These are phyloP conservation scores for Agaricales sp. DNA, from an alignment of 1,284 basidiomycete genomes.

Conservation along the genomic window DNA sequence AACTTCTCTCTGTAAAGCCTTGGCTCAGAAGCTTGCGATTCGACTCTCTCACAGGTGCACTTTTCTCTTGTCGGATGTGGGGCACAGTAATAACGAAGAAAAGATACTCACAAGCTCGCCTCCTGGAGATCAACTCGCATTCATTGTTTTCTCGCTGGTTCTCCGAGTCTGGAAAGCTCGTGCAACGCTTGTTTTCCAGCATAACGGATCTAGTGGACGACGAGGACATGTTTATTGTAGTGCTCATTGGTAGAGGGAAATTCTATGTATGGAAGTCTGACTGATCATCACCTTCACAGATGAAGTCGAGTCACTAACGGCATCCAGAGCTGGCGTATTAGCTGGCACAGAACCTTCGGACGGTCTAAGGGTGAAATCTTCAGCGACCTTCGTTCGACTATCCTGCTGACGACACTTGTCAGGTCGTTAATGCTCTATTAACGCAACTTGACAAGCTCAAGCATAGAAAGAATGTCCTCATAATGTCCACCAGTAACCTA, in stretches of 20 bases:
- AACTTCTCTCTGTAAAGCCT: conserved; percentile 87
- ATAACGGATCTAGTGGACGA: conserved; percentile 88
- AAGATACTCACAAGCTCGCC: conserved; percentile 77
- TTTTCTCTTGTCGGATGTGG: too few relatives aligned
- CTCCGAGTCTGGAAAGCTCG: conserved; percentile 96
- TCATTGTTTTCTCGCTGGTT: conserved; percentile 97
- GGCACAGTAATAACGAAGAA: neutral
- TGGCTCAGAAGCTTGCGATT: conserved; percentile 94
- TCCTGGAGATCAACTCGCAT: conserved; percentile 97
- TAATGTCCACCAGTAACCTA: conserved; percentile 96
- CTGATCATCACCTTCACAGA: conserved; percentile 36
- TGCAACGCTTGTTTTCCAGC: conserved; percentile 85
- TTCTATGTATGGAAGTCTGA: neutral
- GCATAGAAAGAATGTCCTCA: conserved; percentile 84
- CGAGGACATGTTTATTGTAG: conserved; percentile 84
- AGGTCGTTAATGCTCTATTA: conserved; percentile 96
- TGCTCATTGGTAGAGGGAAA: conserved; percentile 76
- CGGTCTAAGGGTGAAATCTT: conserved; percentile 66
- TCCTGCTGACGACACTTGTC: conserved; percentile 4
- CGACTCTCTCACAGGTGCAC: conserved; percentile 74
- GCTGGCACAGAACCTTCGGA: conserved; percentile 93
- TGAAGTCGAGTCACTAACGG: conserved; percentile 94
- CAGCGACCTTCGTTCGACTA: neutral
- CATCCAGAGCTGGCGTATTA: conserved; percentile 89
- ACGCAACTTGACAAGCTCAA: conserved; percentile 97